These are phyloP conservation scores for Exserohilum turcica DNA, from an alignment of 2,329 filamentous ascomycete genomes.

Conservation along the genomic window DNA sequence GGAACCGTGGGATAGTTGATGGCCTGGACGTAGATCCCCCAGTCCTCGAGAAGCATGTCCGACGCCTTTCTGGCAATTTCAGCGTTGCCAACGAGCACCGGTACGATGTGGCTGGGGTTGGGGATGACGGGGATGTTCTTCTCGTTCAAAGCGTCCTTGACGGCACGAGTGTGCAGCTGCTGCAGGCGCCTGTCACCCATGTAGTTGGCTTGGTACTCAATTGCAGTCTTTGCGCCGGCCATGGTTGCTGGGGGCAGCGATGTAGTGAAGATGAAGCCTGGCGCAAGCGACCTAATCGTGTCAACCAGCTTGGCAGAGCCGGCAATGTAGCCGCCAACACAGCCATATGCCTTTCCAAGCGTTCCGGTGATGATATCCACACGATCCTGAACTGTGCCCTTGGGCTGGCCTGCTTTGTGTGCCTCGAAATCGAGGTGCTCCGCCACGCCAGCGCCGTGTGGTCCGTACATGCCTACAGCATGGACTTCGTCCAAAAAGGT, in stretches of 20 bases:
- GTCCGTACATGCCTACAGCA: slow-evolving; percentile 98
- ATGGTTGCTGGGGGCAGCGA: slow-evolving; percentile 95
- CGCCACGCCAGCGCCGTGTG: slow-evolving; percentile 91
- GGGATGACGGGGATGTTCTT: slow-evolving; percentile 95
- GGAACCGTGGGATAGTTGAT: slow-evolving; percentile 99
- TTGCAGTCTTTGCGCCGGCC: slow-evolving; percentile 88
- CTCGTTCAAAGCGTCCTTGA: slow-evolving; percentile 80
- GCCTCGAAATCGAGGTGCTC: slow-evolving; percentile 95
- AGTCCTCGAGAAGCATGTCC: slow-evolving; percentile 86
- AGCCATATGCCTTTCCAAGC: slow-evolving; percentile 95
- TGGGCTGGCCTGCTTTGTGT: slow-evolving; percentile 73
- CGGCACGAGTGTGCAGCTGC: slow-evolving; percentile 92
- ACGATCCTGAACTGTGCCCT: slow-evolving; percentile 90
- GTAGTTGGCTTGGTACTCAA: slow-evolving; percentile 89
- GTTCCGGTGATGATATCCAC: slow-evolving; percentile 98
- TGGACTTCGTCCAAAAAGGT: slow-evolving; percentile 99
- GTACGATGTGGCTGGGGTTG: slow-evolving; percentile 95
- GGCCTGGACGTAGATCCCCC: slow-evolving; percentile 95
- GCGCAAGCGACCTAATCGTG: slow-evolving; percentile 89
- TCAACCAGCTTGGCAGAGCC: slow-evolving; percentile 86
- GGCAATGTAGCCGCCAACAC: slow-evolving; percentile 96
- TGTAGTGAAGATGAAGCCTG: slow-evolving; percentile 98
- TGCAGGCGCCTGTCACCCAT: slow-evolving; percentile 87
- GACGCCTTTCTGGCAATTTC: slow-evolving; percentile 90
- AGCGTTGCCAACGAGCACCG: slow-evolving; percentile 90